Conservation (phyloP, 2,329 filamentous ascomycete species). For the Mollisiaceae sp. region DNA sequence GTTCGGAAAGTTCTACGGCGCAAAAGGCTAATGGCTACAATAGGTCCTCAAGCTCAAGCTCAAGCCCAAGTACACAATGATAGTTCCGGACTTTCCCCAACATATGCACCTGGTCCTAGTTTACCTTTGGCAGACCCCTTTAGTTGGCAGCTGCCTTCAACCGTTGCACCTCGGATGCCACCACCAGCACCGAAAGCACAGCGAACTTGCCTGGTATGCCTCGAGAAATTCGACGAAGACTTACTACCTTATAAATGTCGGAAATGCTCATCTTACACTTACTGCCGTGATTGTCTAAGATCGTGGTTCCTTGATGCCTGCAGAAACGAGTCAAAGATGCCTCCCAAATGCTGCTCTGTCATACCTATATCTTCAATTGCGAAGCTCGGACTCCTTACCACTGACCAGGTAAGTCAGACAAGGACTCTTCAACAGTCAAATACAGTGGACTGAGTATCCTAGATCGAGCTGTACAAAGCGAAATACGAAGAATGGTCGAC, state of each 20-base stretch:
- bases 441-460: not conserved
- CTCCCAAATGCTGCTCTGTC: constrained; percentile 50
- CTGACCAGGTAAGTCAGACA: constrained; percentile 24
- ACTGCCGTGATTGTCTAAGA: constrained; percentile 45
- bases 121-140: not conserved
- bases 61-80: not conserved
- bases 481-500: constrained; percentile 56
- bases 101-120: not conserved
- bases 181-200: not conserved
- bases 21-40: constrained; percentile 5
- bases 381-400: constrained; percentile 3
- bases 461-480: constrained; percentile 44
- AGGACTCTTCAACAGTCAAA: constrained; percentile 39
- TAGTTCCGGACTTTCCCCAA: not conserved
- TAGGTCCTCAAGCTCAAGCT: not conserved
- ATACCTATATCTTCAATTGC: constrained; percentile 44
- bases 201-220: constrained; percentile 13
- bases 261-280: constrained; percentile 15
- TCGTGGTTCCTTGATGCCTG: constrained; percentile 49
- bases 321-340: constrained; percentile 48
- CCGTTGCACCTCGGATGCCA: not conserved
- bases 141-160: not conserved
- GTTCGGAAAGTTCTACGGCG: not conserved
- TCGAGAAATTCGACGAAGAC: constrained; percentile 10
- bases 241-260: constrained; percentile 20